Evolutionary conservation across 352 stramenopile genomes (phyloP).

Genomic region (Phytopythium oedochilum): DNA sequence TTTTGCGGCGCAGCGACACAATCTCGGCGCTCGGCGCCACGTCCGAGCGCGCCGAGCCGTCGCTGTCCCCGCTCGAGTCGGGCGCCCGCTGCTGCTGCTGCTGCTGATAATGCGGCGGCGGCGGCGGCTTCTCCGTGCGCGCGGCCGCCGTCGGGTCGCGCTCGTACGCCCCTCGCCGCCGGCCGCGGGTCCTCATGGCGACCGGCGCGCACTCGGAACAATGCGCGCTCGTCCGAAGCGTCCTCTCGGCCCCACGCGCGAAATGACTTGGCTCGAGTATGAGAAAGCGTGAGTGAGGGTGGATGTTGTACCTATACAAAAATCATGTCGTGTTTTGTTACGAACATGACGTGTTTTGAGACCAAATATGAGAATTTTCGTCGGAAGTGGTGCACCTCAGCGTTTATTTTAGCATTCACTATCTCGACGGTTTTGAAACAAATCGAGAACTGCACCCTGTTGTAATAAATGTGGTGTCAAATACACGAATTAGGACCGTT

Average conservation of each 20-base stretch:
- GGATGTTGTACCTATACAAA: too few species aligned
- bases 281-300: background rate
- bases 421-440: too few species aligned
- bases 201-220: too few species aligned
- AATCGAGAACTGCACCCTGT: too few species aligned
- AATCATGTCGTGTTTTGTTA: too few species aligned
- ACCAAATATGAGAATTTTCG: too few species aligned
- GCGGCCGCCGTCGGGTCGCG: slow-evolving; percentile 11
- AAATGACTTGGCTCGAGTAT: background rate
- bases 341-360: too few species aligned
- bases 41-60: slow-evolving; percentile 6
- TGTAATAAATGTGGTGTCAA: too few species aligned
- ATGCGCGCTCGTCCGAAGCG: too few species aligned
- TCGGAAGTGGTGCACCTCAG: too few species aligned
- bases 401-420: too few species aligned
- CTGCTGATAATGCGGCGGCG: slow-evolving; percentile 11
- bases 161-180: slow-evolving; percentile 32
- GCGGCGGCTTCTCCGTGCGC: slow-evolving; percentile 14
- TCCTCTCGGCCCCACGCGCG: background rate
- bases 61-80: slow-evolving; percentile 1
- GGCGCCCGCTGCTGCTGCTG: background rate
- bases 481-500: too few species aligned
- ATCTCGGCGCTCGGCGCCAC: slow-evolving; percentile 28
- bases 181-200: slow-evolving; percentile 63
- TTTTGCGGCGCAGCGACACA: slow-evolving; percentile 46